Base-by-base conservation (phyloP, 306 rosid species). In the Carpinus viminea region DNA sequence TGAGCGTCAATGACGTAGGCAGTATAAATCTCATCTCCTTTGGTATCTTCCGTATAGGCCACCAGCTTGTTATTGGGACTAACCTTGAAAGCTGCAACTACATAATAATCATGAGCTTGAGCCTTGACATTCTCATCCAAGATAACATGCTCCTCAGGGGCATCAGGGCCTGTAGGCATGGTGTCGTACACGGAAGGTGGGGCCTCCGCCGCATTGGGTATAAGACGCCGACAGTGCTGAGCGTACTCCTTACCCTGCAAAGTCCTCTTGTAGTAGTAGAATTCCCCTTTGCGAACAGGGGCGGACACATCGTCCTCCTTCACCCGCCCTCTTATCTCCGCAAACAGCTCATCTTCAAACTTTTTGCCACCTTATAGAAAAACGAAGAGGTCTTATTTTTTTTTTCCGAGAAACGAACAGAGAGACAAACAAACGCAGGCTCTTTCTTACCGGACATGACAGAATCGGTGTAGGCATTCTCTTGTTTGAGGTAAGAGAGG, bases 31-130 rank as follows among this genome's bases (percentile, higher is more conserved):
- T 94, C 97, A 88, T 94, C 81, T 60, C 98, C 98, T 79, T 88
- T 94, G 36, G 98, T 92, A 59, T 94, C 98, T 76, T 92, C 97
- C 12, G 97, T 90, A 89, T 89, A 92, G 34, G 97, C 98, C 83
- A 94, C 93, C 71, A 94, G 80, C 75, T 90, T 86, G 85, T 83
- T 82, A 79, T 84, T 88, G 68, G 98, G 97, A 79, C 98, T 94
- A 57, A 90, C 95, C 97, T 85, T 43, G 75, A 91, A 91, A 57
- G 90, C 68, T 36, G 72, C 93, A 56, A 92, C 78, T 4, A 86
- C 65, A 85, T 89, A 94, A 79, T 87, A 94, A 17, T 73, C 73
- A 31, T 90, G 88, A 38, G 73, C 55, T 74, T 83, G 91, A 53
- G 98, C 97, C 87, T 84, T 84, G 50, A 89, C 51, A 86, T 94